Conservation (phyloP, 139 green algal species). For the Ettlia oleoabundans region DNA sequence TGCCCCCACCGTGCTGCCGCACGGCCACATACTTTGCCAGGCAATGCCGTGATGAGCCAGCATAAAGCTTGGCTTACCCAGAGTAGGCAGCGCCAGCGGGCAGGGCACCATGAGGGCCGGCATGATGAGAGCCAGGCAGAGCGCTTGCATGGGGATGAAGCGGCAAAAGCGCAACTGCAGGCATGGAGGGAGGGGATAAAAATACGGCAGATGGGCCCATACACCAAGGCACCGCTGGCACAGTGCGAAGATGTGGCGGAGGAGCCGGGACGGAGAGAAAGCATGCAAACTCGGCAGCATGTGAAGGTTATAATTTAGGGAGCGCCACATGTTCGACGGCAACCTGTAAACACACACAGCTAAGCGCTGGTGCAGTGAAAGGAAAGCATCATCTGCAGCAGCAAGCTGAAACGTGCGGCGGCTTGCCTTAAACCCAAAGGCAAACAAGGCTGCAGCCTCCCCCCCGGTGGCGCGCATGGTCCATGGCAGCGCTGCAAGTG, state of each 20-base stretch:
- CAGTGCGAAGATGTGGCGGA: background rate
- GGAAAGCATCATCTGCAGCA: background rate
- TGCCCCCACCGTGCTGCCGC: background rate
- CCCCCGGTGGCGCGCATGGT: background rate
- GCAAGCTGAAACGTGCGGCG: background rate
- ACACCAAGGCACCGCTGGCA: background rate
- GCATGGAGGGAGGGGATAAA: too few species aligned
- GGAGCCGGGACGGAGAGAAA: too few species aligned
- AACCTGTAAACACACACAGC: background rate
- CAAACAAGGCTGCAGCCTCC: slow-evolving; percentile 4
- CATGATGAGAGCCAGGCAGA: background rate
- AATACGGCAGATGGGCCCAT: background rate
- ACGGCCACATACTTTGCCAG: background rate
- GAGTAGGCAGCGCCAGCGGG: background rate
- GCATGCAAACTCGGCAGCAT: too few species aligned
- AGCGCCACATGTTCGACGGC: too few species aligned
- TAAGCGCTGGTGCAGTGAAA: background rate
- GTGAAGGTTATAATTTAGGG: too few species aligned
- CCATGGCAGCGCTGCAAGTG: background rate
- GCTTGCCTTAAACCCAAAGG: slow-evolving; percentile 17
- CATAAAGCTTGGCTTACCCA: background rate
- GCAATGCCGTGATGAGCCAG: background rate
- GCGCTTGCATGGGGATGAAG: slow-evolving; percentile 15
- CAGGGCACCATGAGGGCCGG: background rate
- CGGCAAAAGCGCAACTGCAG: slow-evolving; percentile 17